Evolutionary conservation across 345 rosid genomes (phyloP), one percentile per base, ranked within the genome.

Genomic region (Isatis tinctoria): DNA sequence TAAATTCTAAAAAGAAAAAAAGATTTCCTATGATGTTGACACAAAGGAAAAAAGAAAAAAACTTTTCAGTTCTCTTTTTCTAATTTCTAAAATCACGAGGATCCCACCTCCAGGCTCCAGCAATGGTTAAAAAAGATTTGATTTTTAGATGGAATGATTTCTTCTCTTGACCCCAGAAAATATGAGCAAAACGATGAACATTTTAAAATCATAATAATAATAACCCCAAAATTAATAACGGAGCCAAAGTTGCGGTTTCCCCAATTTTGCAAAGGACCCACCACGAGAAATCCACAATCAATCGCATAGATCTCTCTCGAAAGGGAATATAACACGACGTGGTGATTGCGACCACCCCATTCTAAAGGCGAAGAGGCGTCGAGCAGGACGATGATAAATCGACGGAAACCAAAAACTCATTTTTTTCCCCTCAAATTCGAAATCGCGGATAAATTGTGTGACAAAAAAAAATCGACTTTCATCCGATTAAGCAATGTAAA

Each of bases 1-100:
- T 68, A 45, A 33, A 27, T 11, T 33, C 11, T 47, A 26, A 30
- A 67, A 39, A 5, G 2, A 67, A 39, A 5, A 60, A 67, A 59
- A 58, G 18, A 59, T 14, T 35, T 44, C 17, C 8, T 49, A 51
- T 30, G 79, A 75, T 62, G 79, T 69, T 69, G 79, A 75, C 79
- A 47, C 66, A 18, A 69, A 16, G 16, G 3, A 8, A 17, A 32
- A 16, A 2, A 27, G 10, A 9, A 22, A n/a, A 33, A 60, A 60
- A 43, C 16, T 39, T 40, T 28, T 3, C 3, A 40, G 12, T 5
- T 51, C 39, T 26, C 18, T 26, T n/a, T 14, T 41, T 4, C 2
- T 26, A 16, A 4, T 30, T 6, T 17, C 40, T 6, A 16, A 22
- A 54, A 54, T 56, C 39, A 64, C 3, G 77, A 73, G 45, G 32